Evolutionary conservation across 1,139 yeast genomes (phyloP), one percentile per base, ranked within the genome.

Genomic region (Scheffersomyces parashehatae): DNA sequence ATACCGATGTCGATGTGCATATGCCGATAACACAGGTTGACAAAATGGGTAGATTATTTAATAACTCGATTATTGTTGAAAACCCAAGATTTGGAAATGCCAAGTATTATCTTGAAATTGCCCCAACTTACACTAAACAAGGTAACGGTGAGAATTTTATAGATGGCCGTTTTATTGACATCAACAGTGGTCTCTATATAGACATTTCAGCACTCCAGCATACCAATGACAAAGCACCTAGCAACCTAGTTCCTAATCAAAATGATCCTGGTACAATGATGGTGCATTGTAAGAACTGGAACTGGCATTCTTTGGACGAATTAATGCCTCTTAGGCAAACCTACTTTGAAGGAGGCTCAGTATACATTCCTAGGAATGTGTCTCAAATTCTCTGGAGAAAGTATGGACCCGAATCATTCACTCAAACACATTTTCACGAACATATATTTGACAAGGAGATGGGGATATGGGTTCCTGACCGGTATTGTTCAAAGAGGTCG

Each of bases 1-100:
- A 85, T 57, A 72, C 78, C 41, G 91, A 85, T 60, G 77, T 79
- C 34, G 91, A 85, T 55, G 70, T 85, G 35, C 90, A 85, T 59
- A 75, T 85, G 75, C 85, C 88, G 4, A 77, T 87, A 41, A 68
- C 59, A 35, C 84, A 81, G 45, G 67, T 85, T 42, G 80, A 78
- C 55, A 65, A 71, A 52, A 75, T 72, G 44, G 83, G 82, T 3
- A 65, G 74, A 35, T 50, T 67, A 15, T 80, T 68, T 60, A 85
- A 85, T 57, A 75, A 73, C 29, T 51, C 73, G 6, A 52, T 72
- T 40, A 70, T 88, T 31, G 64, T 85, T 14, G 88, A 85, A 56
- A 81, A 85, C 54, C 83, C 88, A 2, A 62, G 72, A 14, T 79
- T 75, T 46, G 91, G 91, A 5, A 79, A 77, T 52, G 82, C 84